phyloP scores from a whole-genome alignment of 2,329 filamentous ascomycete genomes.

The Diaporthe sp. region DNA sequence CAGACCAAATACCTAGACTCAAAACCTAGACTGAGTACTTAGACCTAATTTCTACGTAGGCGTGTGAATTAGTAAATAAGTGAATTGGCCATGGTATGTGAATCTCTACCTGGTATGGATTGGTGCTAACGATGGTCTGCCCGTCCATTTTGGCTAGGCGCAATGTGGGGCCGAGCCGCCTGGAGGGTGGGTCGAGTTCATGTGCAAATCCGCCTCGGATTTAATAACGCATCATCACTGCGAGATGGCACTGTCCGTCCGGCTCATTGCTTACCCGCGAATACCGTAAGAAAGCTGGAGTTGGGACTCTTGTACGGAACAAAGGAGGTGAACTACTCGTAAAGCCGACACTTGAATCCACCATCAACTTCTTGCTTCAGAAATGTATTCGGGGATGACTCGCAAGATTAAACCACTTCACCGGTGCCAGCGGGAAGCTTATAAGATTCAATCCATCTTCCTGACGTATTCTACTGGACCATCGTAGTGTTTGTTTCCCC shows the following conservation, averaged over 20 bases:
- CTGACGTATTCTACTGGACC: constrained; percentile 35
- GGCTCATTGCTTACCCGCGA: background rate
- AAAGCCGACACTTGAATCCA: background rate
- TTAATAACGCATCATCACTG: background rate
- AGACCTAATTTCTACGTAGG: no score
- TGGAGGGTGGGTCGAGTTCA: background rate
- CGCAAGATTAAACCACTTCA: background rate
- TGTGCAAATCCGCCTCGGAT: background rate
- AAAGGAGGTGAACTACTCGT: background rate
- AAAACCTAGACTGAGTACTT: no score
- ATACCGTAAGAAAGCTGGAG: no score
- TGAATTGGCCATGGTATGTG: no score
- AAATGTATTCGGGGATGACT: background rate
- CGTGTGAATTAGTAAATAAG: no score
- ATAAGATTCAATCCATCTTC: constrained; percentile 24
- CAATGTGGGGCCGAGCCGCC: no score
- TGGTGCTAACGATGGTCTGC: no score
- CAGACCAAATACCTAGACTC: no score
- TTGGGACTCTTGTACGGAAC: background rate
- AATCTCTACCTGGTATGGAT: no score
- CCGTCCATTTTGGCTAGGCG: no score
- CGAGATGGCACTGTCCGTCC: background rate
- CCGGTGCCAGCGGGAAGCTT: background rate
- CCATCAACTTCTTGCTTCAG: background rate
- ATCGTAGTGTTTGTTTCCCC: constrained; percentile 30